Evolutionary conservation across 2,329 filamentous ascomycete genomes (phyloP).

Genomic region (Stachybotrys chlorohalonatus): DNA sequence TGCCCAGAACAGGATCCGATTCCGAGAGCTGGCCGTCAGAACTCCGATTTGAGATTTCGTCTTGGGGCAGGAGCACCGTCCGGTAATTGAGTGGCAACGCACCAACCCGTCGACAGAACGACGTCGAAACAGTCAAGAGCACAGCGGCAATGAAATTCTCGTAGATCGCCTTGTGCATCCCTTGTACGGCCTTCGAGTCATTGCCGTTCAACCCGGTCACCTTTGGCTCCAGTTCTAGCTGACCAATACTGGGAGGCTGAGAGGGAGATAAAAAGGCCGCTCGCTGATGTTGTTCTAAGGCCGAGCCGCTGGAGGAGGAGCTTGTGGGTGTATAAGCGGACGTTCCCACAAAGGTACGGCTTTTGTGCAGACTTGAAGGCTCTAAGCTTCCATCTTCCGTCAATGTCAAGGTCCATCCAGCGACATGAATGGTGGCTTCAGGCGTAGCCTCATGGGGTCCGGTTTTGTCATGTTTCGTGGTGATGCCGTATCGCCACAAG

Average conservation of each 20-base stretch:
- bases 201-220: slow-evolving; percentile 14
- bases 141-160: slow-evolving; percentile 46
- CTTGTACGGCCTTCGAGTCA: slow-evolving; percentile 13
- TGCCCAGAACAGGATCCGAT: slow-evolving; percentile 30
- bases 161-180: slow-evolving; percentile 33
- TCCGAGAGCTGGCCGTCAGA: slow-evolving; percentile 8
- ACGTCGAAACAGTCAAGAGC: slow-evolving; percentile 38
- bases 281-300: slow-evolving; percentile 25
- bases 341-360: slow-evolving; percentile 27
- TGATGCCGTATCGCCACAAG: slow-evolving; percentile 46
- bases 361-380: slow-evolving; percentile 37
- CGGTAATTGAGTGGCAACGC: slow-evolving; percentile 45
- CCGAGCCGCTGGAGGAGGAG: slow-evolving; percentile 32
- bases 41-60: slow-evolving; percentile 5
- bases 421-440: slow-evolving; percentile 32
- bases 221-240: slow-evolving; percentile 17
- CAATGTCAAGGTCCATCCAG: slow-evolving; percentile 32
- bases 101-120: slow-evolving; percentile 37
- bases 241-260: slow-evolving; percentile 1
- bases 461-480: slow-evolving; percentile 28
- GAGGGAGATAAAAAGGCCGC: slow-evolving; percentile 6
- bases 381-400: slow-evolving; percentile 44
- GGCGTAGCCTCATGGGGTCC: slow-evolving; percentile 17
- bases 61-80: slow-evolving; percentile 36
- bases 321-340: slow-evolving; percentile 35